Conservation (phyloP, 192 early-diverging fungal genomes). For the Lunasporangiospora selenospora region DNA sequence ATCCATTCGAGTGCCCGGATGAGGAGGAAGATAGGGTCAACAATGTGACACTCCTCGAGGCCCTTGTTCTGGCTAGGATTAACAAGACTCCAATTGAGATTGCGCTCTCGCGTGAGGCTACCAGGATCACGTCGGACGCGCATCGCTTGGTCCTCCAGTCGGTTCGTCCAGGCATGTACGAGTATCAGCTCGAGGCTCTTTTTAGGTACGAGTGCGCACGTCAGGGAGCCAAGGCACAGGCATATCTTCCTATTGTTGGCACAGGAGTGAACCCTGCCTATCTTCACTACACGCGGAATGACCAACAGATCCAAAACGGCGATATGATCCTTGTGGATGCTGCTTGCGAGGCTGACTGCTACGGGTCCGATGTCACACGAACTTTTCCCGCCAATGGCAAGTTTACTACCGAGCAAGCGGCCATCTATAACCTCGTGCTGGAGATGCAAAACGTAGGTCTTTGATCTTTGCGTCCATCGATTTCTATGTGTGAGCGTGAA, state of each 20-base stretch:
- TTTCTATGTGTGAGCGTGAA: neutral
- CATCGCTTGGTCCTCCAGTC: conserved; percentile 80
- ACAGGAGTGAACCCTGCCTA: conserved; percentile 77
- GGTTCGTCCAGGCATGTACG: conserved; percentile 66
- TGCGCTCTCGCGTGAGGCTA: conserved; percentile 78
- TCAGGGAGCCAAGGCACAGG: conserved; percentile 73
- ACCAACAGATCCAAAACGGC: conserved; percentile 56
- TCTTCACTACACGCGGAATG: conserved; percentile 87
- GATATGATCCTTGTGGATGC: conserved; percentile 85
- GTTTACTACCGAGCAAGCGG: conserved; percentile 73
- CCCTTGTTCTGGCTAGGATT: conserved; percentile 80
- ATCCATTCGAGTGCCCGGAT: neutral
- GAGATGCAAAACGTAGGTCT: conserved; percentile 72
- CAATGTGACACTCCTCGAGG: conserved; percentile 55
- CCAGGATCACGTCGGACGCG: conserved; percentile 76
- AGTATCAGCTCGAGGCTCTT: conserved; percentile 78
- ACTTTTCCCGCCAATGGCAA: conserved; percentile 82
- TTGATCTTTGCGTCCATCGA: neutral
- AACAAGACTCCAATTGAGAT: conserved; percentile 83
- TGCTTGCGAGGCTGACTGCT: conserved; percentile 79
- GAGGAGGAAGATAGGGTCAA: conserved; percentile 27
- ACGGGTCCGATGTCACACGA: conserved; percentile 92
- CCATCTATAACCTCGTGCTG: conserved; percentile 84
- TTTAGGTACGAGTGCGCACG: conserved; percentile 77
- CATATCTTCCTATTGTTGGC: conserved; percentile 88